Conservation (phyloP, 106 monocot genomes). For the Platanthera zijinensis region DNA sequence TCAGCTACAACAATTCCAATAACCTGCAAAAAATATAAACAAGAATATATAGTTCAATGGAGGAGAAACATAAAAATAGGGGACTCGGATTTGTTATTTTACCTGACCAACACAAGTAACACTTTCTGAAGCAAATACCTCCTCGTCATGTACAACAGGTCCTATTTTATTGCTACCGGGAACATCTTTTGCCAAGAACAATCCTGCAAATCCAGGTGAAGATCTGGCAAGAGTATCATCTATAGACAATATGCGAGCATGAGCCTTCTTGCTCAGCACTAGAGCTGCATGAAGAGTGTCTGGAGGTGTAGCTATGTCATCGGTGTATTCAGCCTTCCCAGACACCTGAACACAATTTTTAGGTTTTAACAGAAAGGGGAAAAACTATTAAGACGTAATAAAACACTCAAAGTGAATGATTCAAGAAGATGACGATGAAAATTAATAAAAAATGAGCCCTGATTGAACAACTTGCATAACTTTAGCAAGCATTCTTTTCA, state of each 20-base stretch:
- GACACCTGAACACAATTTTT: slow-evolving; percentile 48
- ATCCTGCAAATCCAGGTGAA: slow-evolving; percentile 74
- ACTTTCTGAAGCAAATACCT: slow-evolving; percentile 79
- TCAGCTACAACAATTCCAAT: slow-evolving; percentile 94
- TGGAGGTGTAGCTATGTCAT: slow-evolving; percentile 65
- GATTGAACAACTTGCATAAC: neutral
- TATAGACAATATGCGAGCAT: slow-evolving; percentile 78
- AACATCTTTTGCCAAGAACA: slow-evolving; percentile 73
- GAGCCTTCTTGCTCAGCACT: slow-evolving; percentile 79
- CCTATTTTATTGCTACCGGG: slow-evolving; percentile 82
- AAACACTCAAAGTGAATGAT: neutral
- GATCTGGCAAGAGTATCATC: slow-evolving; percentile 75
- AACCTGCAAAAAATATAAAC: slow-evolving; percentile 34
- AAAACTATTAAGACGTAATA: neutral
- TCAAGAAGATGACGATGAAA: neutral
- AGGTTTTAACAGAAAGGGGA: neutral
- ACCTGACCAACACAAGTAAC: slow-evolving; percentile 99
- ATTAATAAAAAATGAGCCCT: neutral
- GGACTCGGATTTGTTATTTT: neutral
- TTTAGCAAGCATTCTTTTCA: neutral
- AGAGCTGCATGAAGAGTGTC: slow-evolving; percentile 79
- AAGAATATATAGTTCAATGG: neutral
- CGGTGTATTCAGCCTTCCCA: slow-evolving; percentile 86
- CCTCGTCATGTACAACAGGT: slow-evolving; percentile 69
- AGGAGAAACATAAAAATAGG: neutral